These are phyloP conservation scores for Leccinellum rugosiceps DNA, from an alignment of 768 basidiomycete genomes.

Conservation along the genomic window DNA sequence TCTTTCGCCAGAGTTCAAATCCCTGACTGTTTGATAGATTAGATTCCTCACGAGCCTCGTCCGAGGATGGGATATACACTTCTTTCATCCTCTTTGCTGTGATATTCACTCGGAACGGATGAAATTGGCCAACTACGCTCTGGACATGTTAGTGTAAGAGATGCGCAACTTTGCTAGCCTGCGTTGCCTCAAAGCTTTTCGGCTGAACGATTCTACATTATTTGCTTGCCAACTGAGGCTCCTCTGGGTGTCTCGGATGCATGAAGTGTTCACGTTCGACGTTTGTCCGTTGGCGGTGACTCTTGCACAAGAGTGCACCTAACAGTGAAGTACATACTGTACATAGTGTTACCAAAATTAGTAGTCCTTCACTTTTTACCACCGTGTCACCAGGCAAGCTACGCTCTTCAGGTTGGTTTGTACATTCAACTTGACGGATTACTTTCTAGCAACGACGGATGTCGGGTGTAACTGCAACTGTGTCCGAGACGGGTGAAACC, in stretches of 20 bases:
- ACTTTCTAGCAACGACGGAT: conserved; percentile 1
- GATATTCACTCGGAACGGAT: not conserved
- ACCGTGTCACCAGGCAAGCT: not conserved
- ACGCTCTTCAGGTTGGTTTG: not conserved
- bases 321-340: too few species aligned
- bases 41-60: conserved; percentile 7
- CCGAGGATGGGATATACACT: conserved; percentile 12
- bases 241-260: too few species aligned
- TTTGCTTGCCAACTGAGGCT: too few species aligned
- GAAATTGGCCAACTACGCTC: not conserved
- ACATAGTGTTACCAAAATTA: not conserved
- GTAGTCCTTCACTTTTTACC: not conserved
- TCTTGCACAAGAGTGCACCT: too few species aligned
- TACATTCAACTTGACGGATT: not conserved
- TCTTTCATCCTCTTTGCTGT: not conserved
- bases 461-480: conserved; percentile 1
- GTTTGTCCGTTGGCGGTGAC: too few species aligned
- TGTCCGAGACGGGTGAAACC: not conserved
- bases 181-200: not conserved
- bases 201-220: too few species aligned
- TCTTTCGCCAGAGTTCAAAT: not conserved
- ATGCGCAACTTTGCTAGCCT: not conserved
- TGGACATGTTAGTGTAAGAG: not conserved
- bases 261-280: too few species aligned
- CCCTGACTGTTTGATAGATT: conserved; percentile 9